A percentile compares a stretch with the other conserved stretches of the same genome.
phyloP scores from a whole-genome alignment of 805 yeast genomes.

The Ogataea nonfermentans region DNA sequence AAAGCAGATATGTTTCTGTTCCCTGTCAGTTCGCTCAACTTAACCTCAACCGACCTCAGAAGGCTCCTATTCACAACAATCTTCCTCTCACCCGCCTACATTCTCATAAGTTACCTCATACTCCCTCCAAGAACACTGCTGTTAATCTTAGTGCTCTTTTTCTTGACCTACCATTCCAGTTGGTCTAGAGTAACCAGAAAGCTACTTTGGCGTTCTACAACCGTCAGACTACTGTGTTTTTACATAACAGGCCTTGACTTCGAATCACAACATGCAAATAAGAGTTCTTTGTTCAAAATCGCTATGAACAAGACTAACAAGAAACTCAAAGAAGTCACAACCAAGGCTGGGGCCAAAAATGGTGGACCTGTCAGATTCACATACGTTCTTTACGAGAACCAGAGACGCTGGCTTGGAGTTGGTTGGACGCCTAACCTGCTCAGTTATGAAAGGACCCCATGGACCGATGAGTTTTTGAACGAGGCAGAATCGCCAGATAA shows the following conservation, averaged over 20 bases:
- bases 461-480: conserved; percentile 95
- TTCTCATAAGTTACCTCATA: conserved; percentile 63
- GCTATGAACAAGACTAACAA: conserved; percentile 54
- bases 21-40: conserved; percentile 74
- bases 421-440: conserved; percentile 95
- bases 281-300: conserved; percentile 46
- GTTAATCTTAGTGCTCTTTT: conserved; percentile 53
- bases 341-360: conserved; percentile 16
- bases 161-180: conserved; percentile 81
- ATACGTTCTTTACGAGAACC: conserved; percentile 90
- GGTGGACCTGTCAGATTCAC: conserved; percentile 69
- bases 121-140: conserved; percentile 69
- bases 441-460: conserved; percentile 90
- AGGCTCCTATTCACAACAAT: conserved; percentile 80
- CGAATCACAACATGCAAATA: conserved; percentile 34
- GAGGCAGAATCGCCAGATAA: conserved; percentile 75
- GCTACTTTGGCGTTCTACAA: conserved; percentile 78
- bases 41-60: conserved; percentile 75
- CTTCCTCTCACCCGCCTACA: conserved; percentile 81
- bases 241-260: conserved; percentile 87
- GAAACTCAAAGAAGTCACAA: conserved; percentile 29
- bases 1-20: conserved; percentile 74
- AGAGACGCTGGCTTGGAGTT: conserved; percentile 94
- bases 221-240: conserved; percentile 68
- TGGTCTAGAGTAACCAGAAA: conserved; percentile 82